Evolutionary conservation across 2,329 filamentous ascomycete species (phyloP).

Genomic region (Sarocladium brachiariae): DNA sequence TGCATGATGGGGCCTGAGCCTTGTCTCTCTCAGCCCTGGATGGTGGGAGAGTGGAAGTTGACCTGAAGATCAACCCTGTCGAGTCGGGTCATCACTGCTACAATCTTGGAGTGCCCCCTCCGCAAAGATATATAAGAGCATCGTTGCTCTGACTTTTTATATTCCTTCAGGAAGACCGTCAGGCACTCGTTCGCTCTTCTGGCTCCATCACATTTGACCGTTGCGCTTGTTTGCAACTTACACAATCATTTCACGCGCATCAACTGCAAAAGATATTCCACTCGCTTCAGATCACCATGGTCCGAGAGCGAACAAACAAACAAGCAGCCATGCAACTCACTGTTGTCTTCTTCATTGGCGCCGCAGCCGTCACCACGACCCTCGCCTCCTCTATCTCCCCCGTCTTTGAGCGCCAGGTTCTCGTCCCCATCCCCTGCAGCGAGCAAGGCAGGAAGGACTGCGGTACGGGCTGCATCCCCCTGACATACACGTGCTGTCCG

Average conservation of each 20-base stretch:
- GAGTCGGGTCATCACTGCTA: background rate
- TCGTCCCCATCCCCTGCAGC: slow-evolving; percentile 16
- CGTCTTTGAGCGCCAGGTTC: slow-evolving; percentile 15
- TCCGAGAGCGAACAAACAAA: too few relatives aligned
- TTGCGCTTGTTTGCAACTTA: too few relatives aligned
- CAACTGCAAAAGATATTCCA: too few relatives aligned
- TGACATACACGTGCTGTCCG: slow-evolving; percentile 24
- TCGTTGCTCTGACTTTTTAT: too few relatives aligned
- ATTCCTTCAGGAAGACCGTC: too few relatives aligned
- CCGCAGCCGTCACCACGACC: slow-evolving; percentile 17
- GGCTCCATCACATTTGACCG: background rate
- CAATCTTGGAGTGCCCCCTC: too few relatives aligned
- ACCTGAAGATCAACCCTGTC: slow-evolving; percentile 1
- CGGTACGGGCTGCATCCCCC: slow-evolving; percentile 22
- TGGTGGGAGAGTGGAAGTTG: background rate
- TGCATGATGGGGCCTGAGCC: background rate
- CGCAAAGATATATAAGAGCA: too few relatives aligned
- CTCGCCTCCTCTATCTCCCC: too few relatives aligned
- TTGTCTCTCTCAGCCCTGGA: background rate
- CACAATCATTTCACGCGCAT: too few relatives aligned
- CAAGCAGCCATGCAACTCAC: background rate
- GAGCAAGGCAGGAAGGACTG: slow-evolving; percentile 20
- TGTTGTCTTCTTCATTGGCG: slow-evolving; percentile 14
- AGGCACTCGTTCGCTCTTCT: background rate
- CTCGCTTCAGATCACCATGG: too few relatives aligned